Percentiles rank a stretch among this genome's conserved stretches.
phyloP scores from a whole-genome alignment of 1,139 yeast genomes.

The Zygosaccharomyces pseudobailii region DNA sequence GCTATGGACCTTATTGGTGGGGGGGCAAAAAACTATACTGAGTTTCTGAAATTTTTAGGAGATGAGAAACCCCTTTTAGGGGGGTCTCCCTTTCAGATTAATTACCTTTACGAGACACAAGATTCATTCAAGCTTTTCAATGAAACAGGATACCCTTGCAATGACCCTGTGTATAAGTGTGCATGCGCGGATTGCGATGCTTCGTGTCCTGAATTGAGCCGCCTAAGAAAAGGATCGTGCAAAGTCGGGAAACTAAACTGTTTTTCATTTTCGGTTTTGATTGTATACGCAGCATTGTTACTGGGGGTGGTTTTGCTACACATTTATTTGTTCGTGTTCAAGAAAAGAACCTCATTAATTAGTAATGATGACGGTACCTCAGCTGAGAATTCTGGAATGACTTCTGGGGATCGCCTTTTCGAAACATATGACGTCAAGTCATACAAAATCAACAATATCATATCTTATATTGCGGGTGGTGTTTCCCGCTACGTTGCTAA shows the following conservation, averaged over 20 bases:
- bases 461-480: conserved; percentile 37
- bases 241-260: conserved; percentile 64
- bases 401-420: conserved; percentile 19
- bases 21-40: conserved; percentile 71
- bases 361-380: conserved; percentile 19
- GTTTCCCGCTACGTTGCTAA: conserved; percentile 55
- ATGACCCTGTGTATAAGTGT: conserved; percentile 57
- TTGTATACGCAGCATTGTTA: conserved; percentile 46
- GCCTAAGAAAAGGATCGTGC: conserved; percentile 42
- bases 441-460: conserved; percentile 13
- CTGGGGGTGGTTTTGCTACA: conserved; percentile 39
- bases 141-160: conserved; percentile 45
- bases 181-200: conserved; percentile 87
- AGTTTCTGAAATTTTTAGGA: conserved; percentile 81
- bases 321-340: conserved; percentile 30
- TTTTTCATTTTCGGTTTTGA: conserved; percentile 57
- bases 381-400: conserved; percentile 12
- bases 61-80: conserved; percentile 92
- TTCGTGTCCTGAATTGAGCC: conserved; percentile 69
- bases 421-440: conserved; percentile 16
- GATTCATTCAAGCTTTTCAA: conserved; percentile 25
- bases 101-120: conserved; percentile 51
- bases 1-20: conserved; percentile 98
- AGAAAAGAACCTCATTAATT: conserved; percentile 14
- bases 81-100: conserved; percentile 93